Evolutionary conservation across 345 rosid species (phyloP).

Genomic region (Kandelia obovata): DNA sequence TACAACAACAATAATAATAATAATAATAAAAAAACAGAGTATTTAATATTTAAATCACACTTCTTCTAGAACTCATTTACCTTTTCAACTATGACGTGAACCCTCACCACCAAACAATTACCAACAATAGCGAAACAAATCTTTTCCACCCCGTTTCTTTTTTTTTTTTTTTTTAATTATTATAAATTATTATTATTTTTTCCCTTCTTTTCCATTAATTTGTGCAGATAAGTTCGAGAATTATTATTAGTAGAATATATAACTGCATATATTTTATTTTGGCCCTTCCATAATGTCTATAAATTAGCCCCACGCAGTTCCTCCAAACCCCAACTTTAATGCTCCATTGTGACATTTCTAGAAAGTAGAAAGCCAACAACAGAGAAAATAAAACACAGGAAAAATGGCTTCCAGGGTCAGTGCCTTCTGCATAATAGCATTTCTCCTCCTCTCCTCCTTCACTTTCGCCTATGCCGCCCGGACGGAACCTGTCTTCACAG

Average conservation of each 20-base stretch:
- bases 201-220: background rate
- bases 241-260: no score
- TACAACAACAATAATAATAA: no score
- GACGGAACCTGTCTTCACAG: slow-evolving; percentile 14
- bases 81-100: background rate
- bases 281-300: background rate
- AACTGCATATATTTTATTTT: no score
- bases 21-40: background rate
- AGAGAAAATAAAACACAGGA: background rate
- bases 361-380: background rate
- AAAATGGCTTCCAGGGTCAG: slow-evolving; percentile 27
- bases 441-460: slow-evolving; percentile 18
- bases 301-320: slow-evolving; percentile 2
- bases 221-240: background rate
- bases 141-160: background rate
- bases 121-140: background rate
- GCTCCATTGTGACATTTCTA: background rate
- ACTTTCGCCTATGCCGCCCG: slow-evolving; percentile 21
- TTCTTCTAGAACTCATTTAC: slow-evolving; percentile 17
- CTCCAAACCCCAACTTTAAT: background rate
- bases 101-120: background rate
- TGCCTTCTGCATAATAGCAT: slow-evolving; percentile 14
- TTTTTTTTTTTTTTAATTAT: no score
- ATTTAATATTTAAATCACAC: background rate
- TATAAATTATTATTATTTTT: background rate